Evolutionary conservation across 441 rosid genomes (phyloP), one percentile per base, ranked within the genome.

Genomic region (Eutrema salsugineum): DNA sequence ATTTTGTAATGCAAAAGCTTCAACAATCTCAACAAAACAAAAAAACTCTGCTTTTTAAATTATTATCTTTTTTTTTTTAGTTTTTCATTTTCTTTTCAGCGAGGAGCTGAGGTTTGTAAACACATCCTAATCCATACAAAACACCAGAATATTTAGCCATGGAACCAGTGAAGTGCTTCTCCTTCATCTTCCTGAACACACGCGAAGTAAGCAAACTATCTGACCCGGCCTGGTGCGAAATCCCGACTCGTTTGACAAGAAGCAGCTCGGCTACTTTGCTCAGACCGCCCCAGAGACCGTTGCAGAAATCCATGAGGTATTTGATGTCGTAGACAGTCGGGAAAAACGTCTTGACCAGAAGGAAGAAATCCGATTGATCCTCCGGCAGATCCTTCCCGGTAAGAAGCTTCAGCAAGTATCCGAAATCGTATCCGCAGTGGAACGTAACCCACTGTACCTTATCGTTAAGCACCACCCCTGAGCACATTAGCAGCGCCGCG

Each of bases 211-310:
- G 85, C 84, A 89, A 83, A 78, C 96, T 88, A 77, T 89, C 97
- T 0, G 95, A 91, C 28, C 98, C 96, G 5, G 96, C 97, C 76
- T 88, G 96, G 71, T 89, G 94, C 61, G 85, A 80, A 3, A 70
- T 12, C 3, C 94, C 94, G 24, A 89, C 76, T 68, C 96, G 79
- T 79, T 88, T 76, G 43, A 91, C 85, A 11, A 74, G 75, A 81
- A 88, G 83, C 72, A 75, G 15, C 69, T 66, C 79, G 0, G 97
- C 96, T 0, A 87, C 82, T 78, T 62, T 85, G 79, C 76, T 83
- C 83, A 93, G 77, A 5, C 97, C 92, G 1, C 98, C 97, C 47
- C 79, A 83, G 40, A 93, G 83, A 63, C 76, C 60, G 65, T 69
- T 24, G 75, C 93, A 87, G 54, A 83, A 93, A 76, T 63, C 83